These are phyloP conservation scores for Polytolypa hystricis DNA, from an alignment of 2,329 filamentous ascomycete genomes.

Conservation along the genomic window DNA sequence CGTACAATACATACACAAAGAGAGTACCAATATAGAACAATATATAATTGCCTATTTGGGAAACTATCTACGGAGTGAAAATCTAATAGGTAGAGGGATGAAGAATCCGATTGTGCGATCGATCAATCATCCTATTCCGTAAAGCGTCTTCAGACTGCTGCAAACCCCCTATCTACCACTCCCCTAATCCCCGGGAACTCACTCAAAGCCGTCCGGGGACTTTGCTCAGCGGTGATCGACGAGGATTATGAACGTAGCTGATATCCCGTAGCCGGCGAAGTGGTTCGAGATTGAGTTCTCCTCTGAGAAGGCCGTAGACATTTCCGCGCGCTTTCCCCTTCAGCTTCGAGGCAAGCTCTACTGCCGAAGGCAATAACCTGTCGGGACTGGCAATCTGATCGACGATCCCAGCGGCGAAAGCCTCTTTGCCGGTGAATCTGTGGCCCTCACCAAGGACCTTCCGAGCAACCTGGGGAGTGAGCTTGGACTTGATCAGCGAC, in stretches of 20 bases:
- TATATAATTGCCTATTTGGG: too few relatives aligned
- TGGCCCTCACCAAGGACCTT: conserved; percentile 48
- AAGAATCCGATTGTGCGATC: too few relatives aligned
- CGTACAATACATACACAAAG: too few relatives aligned
- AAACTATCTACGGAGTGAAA: too few relatives aligned
- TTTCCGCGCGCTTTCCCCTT: conserved; percentile 24
- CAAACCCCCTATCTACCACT: too few relatives aligned
- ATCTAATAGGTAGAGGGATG: too few relatives aligned
- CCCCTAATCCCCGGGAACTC: too few relatives aligned
- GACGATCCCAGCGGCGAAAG: conserved; percentile 42
- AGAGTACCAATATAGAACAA: too few relatives aligned
- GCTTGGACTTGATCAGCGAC: conserved; percentile 40
- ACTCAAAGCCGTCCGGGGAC: too few relatives aligned
- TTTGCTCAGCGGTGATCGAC: too few relatives aligned
- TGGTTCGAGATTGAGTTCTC: conserved; percentile 45
- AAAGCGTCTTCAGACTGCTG: too few relatives aligned
- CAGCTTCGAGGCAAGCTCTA: conserved; percentile 33
- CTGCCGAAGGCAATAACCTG: conserved; percentile 37
- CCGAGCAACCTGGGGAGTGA: conserved; percentile 39
- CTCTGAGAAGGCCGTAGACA: conserved; percentile 41
- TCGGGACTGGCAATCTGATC: conserved; percentile 40
- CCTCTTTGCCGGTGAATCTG: conserved; percentile 42
- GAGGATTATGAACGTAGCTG: conserved; percentile 45
- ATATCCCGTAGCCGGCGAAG: conserved; percentile 40
- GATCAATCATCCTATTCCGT: too few relatives aligned